Percentiles rank a stretch among this genome's conserved stretches.
Conservation (phyloP, 1,284 basidiomycete genomes). For the Schizophyllum commune region DNA sequence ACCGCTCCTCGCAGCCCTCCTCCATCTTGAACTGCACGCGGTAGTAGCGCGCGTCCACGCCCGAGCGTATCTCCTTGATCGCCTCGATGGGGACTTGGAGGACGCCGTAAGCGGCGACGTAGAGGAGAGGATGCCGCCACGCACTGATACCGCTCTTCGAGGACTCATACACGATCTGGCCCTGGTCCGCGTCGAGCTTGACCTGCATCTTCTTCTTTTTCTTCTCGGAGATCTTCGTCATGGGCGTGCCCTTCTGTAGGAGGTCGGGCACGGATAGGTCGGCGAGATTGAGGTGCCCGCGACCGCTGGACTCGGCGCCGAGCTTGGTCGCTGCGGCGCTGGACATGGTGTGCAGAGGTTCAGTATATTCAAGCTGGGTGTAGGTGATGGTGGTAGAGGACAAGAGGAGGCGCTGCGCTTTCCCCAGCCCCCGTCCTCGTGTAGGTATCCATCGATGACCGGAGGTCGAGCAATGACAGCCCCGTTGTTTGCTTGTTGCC, state of each 20-base stretch:
- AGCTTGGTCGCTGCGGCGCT: neutral
- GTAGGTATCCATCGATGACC: neutral
- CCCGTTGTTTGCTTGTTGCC: neutral
- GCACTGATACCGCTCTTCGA: constrained; percentile 69
- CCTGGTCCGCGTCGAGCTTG: constrained; percentile 70
- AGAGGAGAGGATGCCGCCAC: constrained; percentile 23
- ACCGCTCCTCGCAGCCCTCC: constrained; percentile 50
- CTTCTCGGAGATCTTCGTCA: constrained; percentile 88
- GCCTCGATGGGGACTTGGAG: constrained; percentile 75
- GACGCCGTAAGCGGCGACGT: neutral
- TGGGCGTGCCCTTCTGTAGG: constrained; percentile 53
- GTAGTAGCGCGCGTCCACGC: constrained; percentile 71
- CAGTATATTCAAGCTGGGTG: neutral
- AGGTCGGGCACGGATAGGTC: constrained; percentile 22
- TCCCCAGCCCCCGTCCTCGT: neutral
- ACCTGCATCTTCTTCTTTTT: constrained; percentile 75
- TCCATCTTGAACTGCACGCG: constrained; percentile 68
- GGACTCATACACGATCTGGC: constrained; percentile 81
- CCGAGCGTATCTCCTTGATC: constrained; percentile 87
- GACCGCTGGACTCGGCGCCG: neutral
- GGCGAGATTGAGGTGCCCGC: neutral
- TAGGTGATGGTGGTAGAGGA: neutral
- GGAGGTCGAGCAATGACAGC: neutral
- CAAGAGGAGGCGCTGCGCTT: neutral
- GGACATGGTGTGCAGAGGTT: neutral